phyloP scores from a whole-genome alignment of 1,139 yeast species.

The Taphrina sp. region DNA sequence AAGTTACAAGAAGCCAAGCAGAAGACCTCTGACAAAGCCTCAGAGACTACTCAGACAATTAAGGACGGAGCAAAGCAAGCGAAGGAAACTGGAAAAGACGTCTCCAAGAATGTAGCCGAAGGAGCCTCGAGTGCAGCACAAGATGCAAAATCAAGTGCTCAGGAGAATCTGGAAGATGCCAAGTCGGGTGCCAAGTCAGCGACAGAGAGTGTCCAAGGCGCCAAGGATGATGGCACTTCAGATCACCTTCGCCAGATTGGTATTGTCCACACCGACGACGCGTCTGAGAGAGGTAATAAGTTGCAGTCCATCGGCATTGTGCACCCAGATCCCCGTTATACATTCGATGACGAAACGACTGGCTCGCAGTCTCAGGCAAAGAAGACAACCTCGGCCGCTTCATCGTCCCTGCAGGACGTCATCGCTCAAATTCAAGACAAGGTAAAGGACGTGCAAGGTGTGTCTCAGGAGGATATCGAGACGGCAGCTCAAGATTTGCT shows the following conservation, averaged over 20 bases:
- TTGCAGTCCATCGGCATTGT: slow-evolving; percentile 1
- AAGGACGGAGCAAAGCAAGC: slow-evolving; percentile 2
- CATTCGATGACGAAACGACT: neutral
- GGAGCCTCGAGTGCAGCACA: slow-evolving; percentile 4
- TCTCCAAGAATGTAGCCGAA: neutral
- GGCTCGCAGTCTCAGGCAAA: neutral
- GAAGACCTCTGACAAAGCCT: neutral
- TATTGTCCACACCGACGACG: slow-evolving; percentile 13
- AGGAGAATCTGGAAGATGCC: neutral
- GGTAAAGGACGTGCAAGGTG: slow-evolving; percentile 13
- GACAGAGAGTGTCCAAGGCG: neutral
- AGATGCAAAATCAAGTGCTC: slow-evolving; percentile 2
- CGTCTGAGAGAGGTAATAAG: neutral
- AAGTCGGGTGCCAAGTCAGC: neutral
- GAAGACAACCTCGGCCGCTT: neutral
- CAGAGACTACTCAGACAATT: neutral
- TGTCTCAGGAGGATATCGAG: slow-evolving; percentile 17
- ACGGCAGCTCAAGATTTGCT: slow-evolving; percentile 19
- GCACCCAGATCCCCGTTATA: slow-evolving; percentile 6
- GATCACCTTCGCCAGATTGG: slow-evolving; percentile 14
- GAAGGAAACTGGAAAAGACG: neutral
- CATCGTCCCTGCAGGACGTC: slow-evolving; percentile 4
- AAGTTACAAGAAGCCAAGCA: too few species aligned
- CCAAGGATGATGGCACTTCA: neutral
- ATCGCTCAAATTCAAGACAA: slow-evolving; percentile 6